These are phyloP conservation scores for Flaveria brownii DNA, from an alignment of 129 eudicot species.

Conservation along the genomic window DNA sequence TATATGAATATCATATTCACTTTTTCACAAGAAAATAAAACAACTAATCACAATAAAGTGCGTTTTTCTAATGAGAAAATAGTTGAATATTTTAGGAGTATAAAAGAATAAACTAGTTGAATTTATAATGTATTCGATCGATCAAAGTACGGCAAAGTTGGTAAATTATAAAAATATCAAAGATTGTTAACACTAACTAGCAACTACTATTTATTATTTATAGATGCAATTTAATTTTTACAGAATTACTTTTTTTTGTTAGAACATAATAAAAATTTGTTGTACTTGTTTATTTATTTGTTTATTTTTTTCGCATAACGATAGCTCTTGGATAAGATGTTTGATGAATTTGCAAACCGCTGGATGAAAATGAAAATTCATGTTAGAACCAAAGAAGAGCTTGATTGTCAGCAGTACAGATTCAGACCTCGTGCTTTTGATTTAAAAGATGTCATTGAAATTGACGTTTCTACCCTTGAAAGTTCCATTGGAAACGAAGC, in stretches of 20 bases:
- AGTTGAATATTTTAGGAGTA: neutral
- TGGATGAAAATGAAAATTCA: conserved; percentile 71
- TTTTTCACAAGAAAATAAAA: neutral
- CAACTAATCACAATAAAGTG: neutral
- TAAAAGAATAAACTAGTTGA: neutral
- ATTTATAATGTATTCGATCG: neutral
- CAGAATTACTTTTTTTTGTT: neutral
- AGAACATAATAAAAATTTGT: neutral
- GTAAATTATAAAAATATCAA: neutral
- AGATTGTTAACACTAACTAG: neutral
- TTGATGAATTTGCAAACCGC: conserved; percentile 56
- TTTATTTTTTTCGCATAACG: neutral
- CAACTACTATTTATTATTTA: too few relatives aligned
- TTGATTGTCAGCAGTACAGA: conserved; percentile 59
- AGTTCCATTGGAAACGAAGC: conserved; percentile 50
- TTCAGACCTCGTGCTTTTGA: conserved; percentile 78
- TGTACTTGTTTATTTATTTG: neutral
- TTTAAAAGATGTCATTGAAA: conserved; percentile 58
- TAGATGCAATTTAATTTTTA: neutral
- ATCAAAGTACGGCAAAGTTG: neutral
- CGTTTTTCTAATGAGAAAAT: neutral
- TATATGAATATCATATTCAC: too few relatives aligned
- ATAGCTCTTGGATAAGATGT: conserved; percentile 63
- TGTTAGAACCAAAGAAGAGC: conserved; percentile 52
- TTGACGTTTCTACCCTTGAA: conserved; percentile 57